Conservation (phyloP, 2,329 filamentous ascomycete species). For the Aspergillus jensenii region DNA sequence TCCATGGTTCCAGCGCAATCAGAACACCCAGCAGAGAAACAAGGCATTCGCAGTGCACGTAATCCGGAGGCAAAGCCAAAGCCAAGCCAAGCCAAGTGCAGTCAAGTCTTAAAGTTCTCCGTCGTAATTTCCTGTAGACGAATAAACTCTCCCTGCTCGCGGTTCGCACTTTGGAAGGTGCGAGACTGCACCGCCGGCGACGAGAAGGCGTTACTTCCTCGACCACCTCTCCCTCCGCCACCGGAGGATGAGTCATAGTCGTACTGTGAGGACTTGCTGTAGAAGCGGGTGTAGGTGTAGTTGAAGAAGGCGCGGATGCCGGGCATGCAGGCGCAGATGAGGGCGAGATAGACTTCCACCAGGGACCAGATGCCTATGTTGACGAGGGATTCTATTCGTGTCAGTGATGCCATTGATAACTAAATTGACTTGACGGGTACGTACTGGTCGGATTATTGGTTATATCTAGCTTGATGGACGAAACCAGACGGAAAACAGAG, state of each 20-base stretch:
- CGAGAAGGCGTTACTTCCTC: neutral
- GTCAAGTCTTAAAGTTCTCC: neutral
- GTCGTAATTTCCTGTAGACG: neutral
- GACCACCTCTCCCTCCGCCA: too few species aligned
- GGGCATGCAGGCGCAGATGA: constrained; percentile 7
- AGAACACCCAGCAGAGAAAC: too few species aligned
- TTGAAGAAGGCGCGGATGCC: constrained; percentile 5
- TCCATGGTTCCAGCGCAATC: too few species aligned
- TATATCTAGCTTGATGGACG: neutral
- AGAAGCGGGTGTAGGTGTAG: neutral
- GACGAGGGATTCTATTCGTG: neutral
- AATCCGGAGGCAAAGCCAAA: too few species aligned
- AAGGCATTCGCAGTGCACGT: too few species aligned
- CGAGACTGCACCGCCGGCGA: neutral
- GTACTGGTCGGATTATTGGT: neutral
- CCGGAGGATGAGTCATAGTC: neutral
- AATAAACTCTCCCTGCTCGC: neutral
- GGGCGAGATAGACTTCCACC: neutral
- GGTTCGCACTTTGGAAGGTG: neutral
- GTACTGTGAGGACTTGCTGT: neutral
- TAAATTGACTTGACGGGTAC: neutral
- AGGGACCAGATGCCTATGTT: neutral
- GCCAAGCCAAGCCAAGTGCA: too few species aligned
- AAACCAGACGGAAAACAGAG: neutral
- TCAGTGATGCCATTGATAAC: too few species aligned